Evolutionary conservation across 108 stramenopile genomes (phyloP).

Genomic region (Thalassiosira profunda): DNA sequence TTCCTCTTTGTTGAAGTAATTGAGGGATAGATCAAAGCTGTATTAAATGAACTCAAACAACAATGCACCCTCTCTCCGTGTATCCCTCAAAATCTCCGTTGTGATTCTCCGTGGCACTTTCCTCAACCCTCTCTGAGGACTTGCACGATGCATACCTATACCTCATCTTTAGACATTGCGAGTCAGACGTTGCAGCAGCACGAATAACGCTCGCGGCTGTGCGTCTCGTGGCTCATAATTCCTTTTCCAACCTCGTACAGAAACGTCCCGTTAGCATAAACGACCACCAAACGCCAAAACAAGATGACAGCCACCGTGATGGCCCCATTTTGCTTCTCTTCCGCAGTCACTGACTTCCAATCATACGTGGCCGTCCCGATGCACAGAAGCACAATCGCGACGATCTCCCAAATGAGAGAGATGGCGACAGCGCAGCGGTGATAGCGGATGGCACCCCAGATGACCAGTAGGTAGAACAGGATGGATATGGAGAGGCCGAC

Average conservation of each 20-base stretch:
- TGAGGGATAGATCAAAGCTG: too few relatives aligned
- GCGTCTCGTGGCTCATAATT: slow-evolving; percentile 6
- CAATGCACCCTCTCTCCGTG: too few relatives aligned
- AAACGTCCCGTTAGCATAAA: not conserved
- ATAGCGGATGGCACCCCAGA: slow-evolving; percentile 8
- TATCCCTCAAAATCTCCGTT: too few relatives aligned
- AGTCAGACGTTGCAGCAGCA: slow-evolving; percentile 32
- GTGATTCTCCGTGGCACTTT: too few relatives aligned
- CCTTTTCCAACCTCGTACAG: slow-evolving; percentile 12
- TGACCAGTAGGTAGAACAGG: slow-evolving; percentile 12
- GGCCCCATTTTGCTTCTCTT: not conserved
- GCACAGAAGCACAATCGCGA: not conserved
- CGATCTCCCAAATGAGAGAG: not conserved
- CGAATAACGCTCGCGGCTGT: slow-evolving; percentile 12
- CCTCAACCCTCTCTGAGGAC: too few relatives aligned
- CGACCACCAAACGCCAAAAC: not conserved
- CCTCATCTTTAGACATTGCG: too few relatives aligned
- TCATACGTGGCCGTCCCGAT: not conserved
- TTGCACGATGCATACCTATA: too few relatives aligned
- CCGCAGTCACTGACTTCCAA: not conserved
- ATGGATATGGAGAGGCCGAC: not conserved
- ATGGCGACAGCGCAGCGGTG: slow-evolving; percentile 9
- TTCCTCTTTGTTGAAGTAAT: too few relatives aligned
- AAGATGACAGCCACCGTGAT: not conserved
- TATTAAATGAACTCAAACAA: too few relatives aligned